Evolutionary conservation across 306 rosid genomes (phyloP), one percentile per base, ranked within the genome.

Genomic region (Parietaria judaica): DNA sequence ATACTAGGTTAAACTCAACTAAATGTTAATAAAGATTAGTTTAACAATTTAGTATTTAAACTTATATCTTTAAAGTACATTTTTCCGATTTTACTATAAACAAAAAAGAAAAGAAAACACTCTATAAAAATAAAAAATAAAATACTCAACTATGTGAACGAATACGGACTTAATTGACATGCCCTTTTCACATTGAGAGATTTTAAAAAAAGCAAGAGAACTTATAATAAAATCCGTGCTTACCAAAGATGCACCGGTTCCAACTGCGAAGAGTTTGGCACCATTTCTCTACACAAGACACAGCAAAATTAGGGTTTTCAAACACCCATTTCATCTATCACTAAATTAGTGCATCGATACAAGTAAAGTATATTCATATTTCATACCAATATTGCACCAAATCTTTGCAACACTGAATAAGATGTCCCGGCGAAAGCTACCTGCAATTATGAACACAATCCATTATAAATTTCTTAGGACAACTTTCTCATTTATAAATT

Each of bases 161-260:
- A n/a, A n/a, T n/a, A n/a, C n/a, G n/a, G n/a, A n/a, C n/a, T n/a
- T n/a, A n/a, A n/a, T n/a, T 23, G 31, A 23, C 31, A 39, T 5
- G 46, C 14, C 12, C 4, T 41, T 8, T 15, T 7, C 11, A 5
- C 0, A 34, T 23, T 34, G 36, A 55, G 35, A n/a, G 11, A 52
- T 16, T 13, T 53, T 53, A 3, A 3, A 0, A 7, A 56, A 56
- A 56, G 7, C 36, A 56, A 56, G 36, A 31, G 7, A 11, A 1
- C 12, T 56, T 1, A 36, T 11, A 48, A 12, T 17, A 3, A 56
- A 43, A 14, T 7, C 46, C 50, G 6, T 17, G 46, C 65, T 68
- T 72, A 79, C 84, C 78, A 79, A 58, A 52, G 84, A 79, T 37
- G 80, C 84, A 65, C 80, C 14, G 5, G 75, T 75, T 58, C 78